These are phyloP conservation scores for Pythium coloratum DNA, from an alignment of 352 stramenopile species.

Conservation along the genomic window DNA sequence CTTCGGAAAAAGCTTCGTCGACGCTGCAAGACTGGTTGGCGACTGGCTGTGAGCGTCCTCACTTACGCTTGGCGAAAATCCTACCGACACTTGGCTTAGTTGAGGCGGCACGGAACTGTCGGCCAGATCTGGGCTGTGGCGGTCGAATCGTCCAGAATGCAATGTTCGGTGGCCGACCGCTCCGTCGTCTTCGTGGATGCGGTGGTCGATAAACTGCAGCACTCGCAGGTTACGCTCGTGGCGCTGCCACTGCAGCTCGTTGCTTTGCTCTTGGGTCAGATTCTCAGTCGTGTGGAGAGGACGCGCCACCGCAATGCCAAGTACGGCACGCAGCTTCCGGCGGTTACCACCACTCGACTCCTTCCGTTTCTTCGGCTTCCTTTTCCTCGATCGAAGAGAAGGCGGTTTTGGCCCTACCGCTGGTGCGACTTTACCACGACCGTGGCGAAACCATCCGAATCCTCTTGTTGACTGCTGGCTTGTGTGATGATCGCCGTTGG, in stretches of 20 bases:
- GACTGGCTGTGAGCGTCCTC: not conserved
- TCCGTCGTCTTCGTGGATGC: not conserved
- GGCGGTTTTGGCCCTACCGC: not conserved
- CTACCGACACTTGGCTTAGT: not conserved
- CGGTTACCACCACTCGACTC: not conserved
- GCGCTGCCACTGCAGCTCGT: slow-evolving; percentile 10
- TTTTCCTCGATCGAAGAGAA: not conserved
- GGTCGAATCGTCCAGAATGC: slow-evolving; percentile 8
- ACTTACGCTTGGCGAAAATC: not conserved
- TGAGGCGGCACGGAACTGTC: not conserved
- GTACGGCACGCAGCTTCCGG: slow-evolving; percentile 1
- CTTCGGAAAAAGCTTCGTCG: not conserved
- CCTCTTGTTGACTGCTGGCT: not conserved
- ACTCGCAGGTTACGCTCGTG: slow-evolving; percentile 17
- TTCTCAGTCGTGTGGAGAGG: not conserved
- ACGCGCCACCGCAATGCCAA: not conserved
- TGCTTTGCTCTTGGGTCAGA: not conserved
- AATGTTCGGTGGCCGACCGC: not conserved
- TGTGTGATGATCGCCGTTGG: not conserved
- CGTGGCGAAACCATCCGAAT: not conserved
- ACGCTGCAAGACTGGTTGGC: not conserved
- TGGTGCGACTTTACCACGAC: not conserved
- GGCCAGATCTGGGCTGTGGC: not conserved
- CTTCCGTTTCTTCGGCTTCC: not conserved
- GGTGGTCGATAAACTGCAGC: slow-evolving; percentile 16